Conservation (phyloP, 2,329 filamentous ascomycete genomes). For the Ustulina deusta region DNA sequence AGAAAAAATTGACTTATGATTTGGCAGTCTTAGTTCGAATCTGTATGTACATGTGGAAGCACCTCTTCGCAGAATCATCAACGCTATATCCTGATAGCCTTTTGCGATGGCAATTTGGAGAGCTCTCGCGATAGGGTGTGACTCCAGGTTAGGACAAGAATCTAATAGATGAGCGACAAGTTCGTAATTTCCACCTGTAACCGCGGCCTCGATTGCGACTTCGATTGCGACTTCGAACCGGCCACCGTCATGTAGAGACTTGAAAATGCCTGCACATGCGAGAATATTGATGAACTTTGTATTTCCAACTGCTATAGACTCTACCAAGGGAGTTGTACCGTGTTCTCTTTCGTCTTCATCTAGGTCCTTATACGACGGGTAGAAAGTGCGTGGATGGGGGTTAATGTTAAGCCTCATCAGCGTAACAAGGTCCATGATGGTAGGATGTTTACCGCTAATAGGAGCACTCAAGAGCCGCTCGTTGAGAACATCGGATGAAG, state of each 20-base stretch:
- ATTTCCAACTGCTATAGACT: background rate
- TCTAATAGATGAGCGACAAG: conserved; percentile 15
- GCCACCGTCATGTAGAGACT: background rate
- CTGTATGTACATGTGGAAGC: conserved; percentile 1
- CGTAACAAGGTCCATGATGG: conserved; percentile 13
- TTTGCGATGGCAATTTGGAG: background rate
- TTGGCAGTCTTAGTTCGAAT: background rate
- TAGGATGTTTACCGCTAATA: conserved; percentile 2
- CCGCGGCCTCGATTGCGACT: conserved; percentile 1
- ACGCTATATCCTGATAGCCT: background rate
- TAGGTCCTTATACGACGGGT: background rate
- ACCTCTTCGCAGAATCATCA: conserved; percentile 12
- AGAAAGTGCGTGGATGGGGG: background rate
- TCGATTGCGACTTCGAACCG: conserved; percentile 1
- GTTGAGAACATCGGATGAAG: background rate
- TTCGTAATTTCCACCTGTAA: background rate
- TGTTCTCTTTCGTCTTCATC: background rate
- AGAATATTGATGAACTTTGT: background rate
- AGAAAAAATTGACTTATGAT: background rate
- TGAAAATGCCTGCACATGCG: background rate
- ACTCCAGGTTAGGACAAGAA: conserved; percentile 12
- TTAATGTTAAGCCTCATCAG: conserved; percentile 13
- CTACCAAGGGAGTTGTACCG: conserved; percentile 3
- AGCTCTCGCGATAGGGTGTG: background rate
- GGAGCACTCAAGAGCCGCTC: conserved; percentile 12